Base-by-base conservation (phyloP, 2,329 filamentous ascomycete species). In the Fusarium secorum region DNA sequence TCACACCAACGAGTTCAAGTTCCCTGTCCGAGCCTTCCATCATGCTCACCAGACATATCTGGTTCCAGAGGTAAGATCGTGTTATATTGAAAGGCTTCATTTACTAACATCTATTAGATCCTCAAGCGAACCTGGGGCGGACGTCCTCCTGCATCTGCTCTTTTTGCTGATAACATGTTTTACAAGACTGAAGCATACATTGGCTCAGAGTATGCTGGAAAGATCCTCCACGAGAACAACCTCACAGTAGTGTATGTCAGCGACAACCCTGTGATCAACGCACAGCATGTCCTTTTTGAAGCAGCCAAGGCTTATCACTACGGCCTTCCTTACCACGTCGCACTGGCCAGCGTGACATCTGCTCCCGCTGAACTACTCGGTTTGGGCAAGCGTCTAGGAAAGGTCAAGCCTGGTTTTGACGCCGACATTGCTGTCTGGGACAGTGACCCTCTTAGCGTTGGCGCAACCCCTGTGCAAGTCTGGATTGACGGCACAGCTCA, bases 101-200 rank as follows among this genome's bases (percentile, higher is more conserved):
- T 8, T 33, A 20, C 67, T 74, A 67, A 74, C 32, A 7, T 2
- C 14, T 0, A 7, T 17, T 7, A 85, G 83, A 86, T 89, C 30
- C 81, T 89, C 6, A 88, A 88, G 74, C 83, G 87, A 52, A 85
- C 85, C 1, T 89, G 84, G 80, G 87, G 87, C 18, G 84, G 83
- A 17, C 82, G 83, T 1, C 78, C 86, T 20, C 87, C 86, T n/a
- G 86, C 85, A 7, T 86, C 84, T 20, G 90, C 87, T n/a, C 81
- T 91, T 7, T 93, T 93, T 72, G 90, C 90, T 14, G 90, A 92
- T 75, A 91, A 90, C 76, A 91, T 91, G 88, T 91, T 87, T 77
- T 93, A 92, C 84, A 92, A 93, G 79, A 83, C 86, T 3, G 91
- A 93, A 79, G 82, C 89, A 0, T 91, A 90, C 71, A 82, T 87